Percentiles rank a stretch among this genome's conserved stretches.
phyloP scores from a whole-genome alignment of 805 yeast genomes.

The Saccharomycopsis sp. region DNA sequence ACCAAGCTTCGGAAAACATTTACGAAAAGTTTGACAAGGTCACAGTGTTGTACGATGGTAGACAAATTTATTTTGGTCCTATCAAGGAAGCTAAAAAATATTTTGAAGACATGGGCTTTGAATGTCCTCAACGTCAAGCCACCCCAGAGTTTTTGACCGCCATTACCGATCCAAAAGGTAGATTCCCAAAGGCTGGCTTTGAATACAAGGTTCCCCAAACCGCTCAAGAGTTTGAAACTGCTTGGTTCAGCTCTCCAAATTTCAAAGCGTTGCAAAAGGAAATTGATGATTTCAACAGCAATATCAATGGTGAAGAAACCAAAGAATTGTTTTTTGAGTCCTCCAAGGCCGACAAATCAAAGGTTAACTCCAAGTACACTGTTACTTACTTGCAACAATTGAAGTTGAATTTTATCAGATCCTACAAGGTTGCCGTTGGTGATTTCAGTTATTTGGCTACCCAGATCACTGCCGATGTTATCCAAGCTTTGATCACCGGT shows the following conservation, averaged over 20 bases:
- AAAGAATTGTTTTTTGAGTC: slow-evolving; percentile 30
- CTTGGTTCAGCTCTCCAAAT: slow-evolving; percentile 48
- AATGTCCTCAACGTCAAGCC: slow-evolving; percentile 55
- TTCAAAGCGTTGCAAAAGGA: slow-evolving; percentile 34
- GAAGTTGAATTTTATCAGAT: slow-evolving; percentile 39
- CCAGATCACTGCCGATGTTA: slow-evolving; percentile 37
- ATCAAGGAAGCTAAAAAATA: slow-evolving; percentile 43
- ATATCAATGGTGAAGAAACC: slow-evolving; percentile 28
- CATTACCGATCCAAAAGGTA: slow-evolving; percentile 57
- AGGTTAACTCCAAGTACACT: slow-evolving; percentile 33
- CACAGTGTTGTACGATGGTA: slow-evolving; percentile 48
- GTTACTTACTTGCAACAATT: slow-evolving; percentile 42
- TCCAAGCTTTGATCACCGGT: slow-evolving; percentile 54
- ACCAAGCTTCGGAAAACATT: slow-evolving; percentile 61
- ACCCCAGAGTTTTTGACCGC: slow-evolving; percentile 67
- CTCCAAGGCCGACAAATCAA: slow-evolving; percentile 32
- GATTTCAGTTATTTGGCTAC: slow-evolving; percentile 44
- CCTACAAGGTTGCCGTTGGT: slow-evolving; percentile 46
- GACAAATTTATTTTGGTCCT: slow-evolving; percentile 61
- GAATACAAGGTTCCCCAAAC: slow-evolving; percentile 49
- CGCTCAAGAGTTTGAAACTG: slow-evolving; percentile 50
- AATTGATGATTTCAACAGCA: slow-evolving; percentile 35
- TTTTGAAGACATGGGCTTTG: slow-evolving; percentile 57
- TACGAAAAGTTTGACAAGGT: slow-evolving; percentile 58
- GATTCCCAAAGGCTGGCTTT: slow-evolving; percentile 39